These are phyloP conservation scores for Phtheirospermum japonicum DNA, from an alignment of 257 asterid species.

Conservation along the genomic window DNA sequence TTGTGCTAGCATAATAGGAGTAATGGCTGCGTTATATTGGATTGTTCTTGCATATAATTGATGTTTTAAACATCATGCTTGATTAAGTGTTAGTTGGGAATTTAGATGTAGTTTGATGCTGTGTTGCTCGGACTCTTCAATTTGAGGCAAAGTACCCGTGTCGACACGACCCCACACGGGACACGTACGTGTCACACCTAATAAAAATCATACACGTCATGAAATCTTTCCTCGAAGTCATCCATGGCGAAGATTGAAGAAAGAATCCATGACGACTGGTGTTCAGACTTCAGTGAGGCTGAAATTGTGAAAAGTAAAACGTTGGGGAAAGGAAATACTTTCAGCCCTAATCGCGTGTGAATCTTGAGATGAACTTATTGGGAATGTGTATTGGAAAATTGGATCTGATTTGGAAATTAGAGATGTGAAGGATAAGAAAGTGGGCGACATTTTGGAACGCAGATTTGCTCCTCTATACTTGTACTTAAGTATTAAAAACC, in stretches of 20 bases:
- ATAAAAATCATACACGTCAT: too few relatives aligned
- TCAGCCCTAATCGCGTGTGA: neutral
- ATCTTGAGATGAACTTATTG: neutral
- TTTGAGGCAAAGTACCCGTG: too few relatives aligned
- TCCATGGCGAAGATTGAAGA: neutral
- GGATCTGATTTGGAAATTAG: neutral
- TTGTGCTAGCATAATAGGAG: too few relatives aligned
- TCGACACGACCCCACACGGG: neutral
- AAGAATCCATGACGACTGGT: neutral
- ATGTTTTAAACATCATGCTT: too few relatives aligned
- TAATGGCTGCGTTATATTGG: too few relatives aligned
- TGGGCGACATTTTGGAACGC: too few relatives aligned
- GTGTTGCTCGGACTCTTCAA: too few relatives aligned
- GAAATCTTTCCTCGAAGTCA: neutral
- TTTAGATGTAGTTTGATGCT: conserved; percentile 3
- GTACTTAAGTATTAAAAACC: too few relatives aligned
- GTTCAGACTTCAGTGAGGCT: neutral
- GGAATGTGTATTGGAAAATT: neutral
- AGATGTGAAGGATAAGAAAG: too few relatives aligned
- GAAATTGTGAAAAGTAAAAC: neutral
- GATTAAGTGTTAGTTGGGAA: conserved; percentile 11
- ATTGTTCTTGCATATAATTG: too few relatives aligned
- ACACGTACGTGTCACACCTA: neutral
- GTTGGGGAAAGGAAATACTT: neutral
- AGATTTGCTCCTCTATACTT: too few relatives aligned